Conservation (phyloP, 2,329 filamentous ascomycete species). For the Cordyceps fumosorosea region DNA sequence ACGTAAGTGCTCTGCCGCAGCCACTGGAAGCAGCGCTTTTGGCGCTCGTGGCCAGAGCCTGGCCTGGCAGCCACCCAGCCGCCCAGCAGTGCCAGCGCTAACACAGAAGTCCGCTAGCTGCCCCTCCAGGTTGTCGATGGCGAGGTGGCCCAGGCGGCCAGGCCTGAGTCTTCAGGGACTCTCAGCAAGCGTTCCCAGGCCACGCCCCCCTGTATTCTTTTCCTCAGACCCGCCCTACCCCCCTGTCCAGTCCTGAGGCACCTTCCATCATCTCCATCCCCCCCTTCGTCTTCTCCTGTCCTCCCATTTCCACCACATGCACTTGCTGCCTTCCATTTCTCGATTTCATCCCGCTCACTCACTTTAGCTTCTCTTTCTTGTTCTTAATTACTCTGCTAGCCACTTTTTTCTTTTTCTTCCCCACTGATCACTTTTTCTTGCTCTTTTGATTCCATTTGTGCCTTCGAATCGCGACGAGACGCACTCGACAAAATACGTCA, state of each 20-base stretch:
- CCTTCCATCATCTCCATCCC: background rate
- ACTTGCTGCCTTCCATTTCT: conserved; percentile 2
- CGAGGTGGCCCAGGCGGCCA: no score
- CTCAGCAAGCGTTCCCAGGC: background rate
- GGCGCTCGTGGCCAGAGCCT: background rate
- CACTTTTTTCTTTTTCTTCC: background rate
- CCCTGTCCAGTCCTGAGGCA: background rate
- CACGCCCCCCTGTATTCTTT: background rate
- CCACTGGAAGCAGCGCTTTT: background rate
- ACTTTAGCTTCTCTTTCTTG: conserved; percentile 6
- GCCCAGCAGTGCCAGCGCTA: background rate
- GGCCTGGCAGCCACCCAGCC: background rate
- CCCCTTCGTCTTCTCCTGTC: background rate
- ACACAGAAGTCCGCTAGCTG: background rate
- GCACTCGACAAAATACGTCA: background rate
- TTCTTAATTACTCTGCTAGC: background rate
- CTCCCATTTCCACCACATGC: conserved; percentile 7
- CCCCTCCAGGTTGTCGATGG: background rate
- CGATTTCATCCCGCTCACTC: conserved; percentile 1
- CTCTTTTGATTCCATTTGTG: background rate
- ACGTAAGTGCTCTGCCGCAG: background rate
- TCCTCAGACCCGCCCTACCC: background rate
- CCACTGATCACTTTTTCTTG: background rate
- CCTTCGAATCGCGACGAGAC: background rate
- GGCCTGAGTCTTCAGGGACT: background rate